Conservation (phyloP, 768 basidiomycete species). For the Mycena latifolia region DNA sequence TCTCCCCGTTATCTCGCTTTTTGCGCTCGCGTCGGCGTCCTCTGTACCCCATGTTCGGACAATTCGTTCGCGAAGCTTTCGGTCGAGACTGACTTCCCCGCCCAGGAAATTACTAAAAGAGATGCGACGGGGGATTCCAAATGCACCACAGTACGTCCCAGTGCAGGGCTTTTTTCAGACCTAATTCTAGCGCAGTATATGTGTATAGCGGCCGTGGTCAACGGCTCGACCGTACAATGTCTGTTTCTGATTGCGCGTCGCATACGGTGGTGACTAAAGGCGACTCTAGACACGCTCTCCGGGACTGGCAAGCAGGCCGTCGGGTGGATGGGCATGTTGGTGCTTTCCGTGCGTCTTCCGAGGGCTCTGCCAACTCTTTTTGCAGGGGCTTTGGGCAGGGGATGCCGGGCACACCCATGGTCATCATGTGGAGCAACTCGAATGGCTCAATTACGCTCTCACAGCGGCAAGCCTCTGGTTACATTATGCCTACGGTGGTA, state of each 20-base stretch:
- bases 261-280: neutral
- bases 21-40: slow-evolving; percentile 26
- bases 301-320: slow-evolving; percentile 52
- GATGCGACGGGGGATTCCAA: slow-evolving; percentile 30
- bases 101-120: slow-evolving; percentile 26
- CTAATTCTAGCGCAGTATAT: slow-evolving; percentile 49
- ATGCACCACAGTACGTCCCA: slow-evolving; percentile 38
- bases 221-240: slow-evolving; percentile 61
- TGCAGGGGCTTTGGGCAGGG: slow-evolving; percentile 68
- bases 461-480: slow-evolving; percentile 65
- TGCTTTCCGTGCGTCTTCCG: slow-evolving; percentile 7
- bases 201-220: slow-evolving; percentile 62
- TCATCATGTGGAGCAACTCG: slow-evolving; percentile 78
- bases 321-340: slow-evolving; percentile 76
- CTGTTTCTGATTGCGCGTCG: slow-evolving; percentile 24
- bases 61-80: no score
- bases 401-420: slow-evolving; percentile 74
- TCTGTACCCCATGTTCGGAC: slow-evolving; percentile 18
- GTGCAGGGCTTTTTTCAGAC: neutral
- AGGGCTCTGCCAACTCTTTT: slow-evolving; percentile 5
- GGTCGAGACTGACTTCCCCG: neutral
- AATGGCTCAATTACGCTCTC: slow-evolving; percentile 75
- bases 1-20: slow-evolving; percentile 21
- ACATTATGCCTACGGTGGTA: slow-evolving; percentile 70
- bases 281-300: slow-evolving; percentile 58